A percentile compares a stretch with the other conserved stretches of the same genome.
These are phyloP conservation scores for Casuarina glauca DNA, from an alignment of 306 rosid species.

Conservation along the genomic window DNA sequence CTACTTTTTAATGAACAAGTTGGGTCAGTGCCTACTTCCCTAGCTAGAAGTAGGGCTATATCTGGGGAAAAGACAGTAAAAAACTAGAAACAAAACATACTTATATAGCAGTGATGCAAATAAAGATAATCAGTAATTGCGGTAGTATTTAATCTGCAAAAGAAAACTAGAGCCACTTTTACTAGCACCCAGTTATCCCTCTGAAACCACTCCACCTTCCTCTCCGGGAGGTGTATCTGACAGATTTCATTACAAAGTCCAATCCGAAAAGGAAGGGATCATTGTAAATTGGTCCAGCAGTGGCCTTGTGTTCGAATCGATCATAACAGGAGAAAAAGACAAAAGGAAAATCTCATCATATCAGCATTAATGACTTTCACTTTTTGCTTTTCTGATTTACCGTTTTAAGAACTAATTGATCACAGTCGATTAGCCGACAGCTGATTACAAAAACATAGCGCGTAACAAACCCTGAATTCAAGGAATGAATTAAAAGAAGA, in stretches of 20 bases:
- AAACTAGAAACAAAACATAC: not conserved
- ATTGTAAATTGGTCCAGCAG: not conserved
- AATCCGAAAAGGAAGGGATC: not conserved
- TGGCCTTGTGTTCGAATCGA: not conserved
- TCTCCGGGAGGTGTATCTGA: no score
- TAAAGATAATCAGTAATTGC: not conserved
- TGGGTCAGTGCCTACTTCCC: slow-evolving; percentile 17
- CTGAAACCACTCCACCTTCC: no score
- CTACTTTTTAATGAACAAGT: not conserved
- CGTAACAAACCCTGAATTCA: not conserved
- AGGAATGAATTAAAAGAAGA: not conserved
- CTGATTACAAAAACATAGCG: not conserved
- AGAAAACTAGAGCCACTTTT: no score
- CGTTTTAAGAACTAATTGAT: not conserved
- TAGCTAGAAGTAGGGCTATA: not conserved
- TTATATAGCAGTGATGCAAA: not conserved
- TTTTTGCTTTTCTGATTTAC: slow-evolving; percentile 8
- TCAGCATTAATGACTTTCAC: not conserved
- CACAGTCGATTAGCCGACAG: not conserved
- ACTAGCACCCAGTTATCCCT: no score
- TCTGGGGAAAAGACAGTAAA: not conserved
- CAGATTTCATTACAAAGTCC: not conserved
- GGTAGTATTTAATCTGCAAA: not conserved
- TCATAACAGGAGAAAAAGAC: not conserved
- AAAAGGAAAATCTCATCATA: not conserved